Evolutionary conservation across 257 asterid species (phyloP).

Genomic region (Solanum ossicruentum): DNA sequence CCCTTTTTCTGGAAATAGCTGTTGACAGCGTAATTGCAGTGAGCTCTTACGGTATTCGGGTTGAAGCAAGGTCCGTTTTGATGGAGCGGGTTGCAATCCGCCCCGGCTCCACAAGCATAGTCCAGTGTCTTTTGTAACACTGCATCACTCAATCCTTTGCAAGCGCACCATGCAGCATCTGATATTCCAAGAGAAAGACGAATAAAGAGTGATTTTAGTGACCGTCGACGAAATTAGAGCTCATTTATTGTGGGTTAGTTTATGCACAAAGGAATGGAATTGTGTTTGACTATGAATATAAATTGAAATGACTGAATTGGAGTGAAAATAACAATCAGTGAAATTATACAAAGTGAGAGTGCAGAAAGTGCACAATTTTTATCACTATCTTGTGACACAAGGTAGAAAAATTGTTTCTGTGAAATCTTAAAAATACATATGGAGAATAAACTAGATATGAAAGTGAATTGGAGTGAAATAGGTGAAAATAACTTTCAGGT

Average conservation of each 20-base stretch:
- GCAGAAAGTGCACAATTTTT: too few relatives aligned
- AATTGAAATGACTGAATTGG: background rate
- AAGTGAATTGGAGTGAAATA: too few relatives aligned
- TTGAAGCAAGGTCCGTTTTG: slow-evolving; percentile 45
- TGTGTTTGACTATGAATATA: background rate
- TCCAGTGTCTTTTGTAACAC: slow-evolving; percentile 61
- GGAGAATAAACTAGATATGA: too few relatives aligned
- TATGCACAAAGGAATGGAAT: background rate
- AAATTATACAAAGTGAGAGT: too few relatives aligned
- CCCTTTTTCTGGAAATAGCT: slow-evolving; percentile 67
- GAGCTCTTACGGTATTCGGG: slow-evolving; percentile 65
- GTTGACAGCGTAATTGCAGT: slow-evolving; percentile 80
- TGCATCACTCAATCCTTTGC: slow-evolving; percentile 51
- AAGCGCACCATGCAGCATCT: slow-evolving; percentile 80
- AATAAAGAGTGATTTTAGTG: background rate
- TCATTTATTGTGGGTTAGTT: background rate
- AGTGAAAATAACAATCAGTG: too few relatives aligned
- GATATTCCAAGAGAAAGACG: background rate
- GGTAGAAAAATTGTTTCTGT: too few relatives aligned
- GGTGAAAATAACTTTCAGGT: background rate
- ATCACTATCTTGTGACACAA: too few relatives aligned
- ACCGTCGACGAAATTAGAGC: background rate
- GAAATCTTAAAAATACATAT: fast-evolving
- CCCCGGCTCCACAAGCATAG: slow-evolving; percentile 89
- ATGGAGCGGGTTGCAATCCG: slow-evolving; percentile 63